phyloP scores from a whole-genome alignment of 495 filamentous ascomycete genomes.

The Penicillium waksmanii region DNA sequence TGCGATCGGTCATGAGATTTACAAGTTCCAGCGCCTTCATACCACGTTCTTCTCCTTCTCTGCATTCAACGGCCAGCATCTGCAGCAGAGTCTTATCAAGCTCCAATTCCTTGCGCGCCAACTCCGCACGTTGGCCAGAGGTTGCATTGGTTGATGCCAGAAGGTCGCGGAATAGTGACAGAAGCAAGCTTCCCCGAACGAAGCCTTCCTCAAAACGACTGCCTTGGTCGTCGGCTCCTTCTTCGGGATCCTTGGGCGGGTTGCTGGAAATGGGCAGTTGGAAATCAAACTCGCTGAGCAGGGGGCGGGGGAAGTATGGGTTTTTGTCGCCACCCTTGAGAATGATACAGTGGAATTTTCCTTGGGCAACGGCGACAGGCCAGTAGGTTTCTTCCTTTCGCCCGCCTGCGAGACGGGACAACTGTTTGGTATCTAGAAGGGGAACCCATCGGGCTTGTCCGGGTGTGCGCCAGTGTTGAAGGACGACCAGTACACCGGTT shows the following conservation, averaged over 20 bases:
- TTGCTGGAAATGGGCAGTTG: conserved; percentile 73
- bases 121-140: conserved; percentile 64
- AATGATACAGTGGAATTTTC: conserved; percentile 98
- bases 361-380: conserved; percentile 89
- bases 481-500: conserved; percentile 80
- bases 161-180: conserved; percentile 72
- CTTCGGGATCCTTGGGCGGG: conserved; percentile 38
- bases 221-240: conserved; percentile 42
- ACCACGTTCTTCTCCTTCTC: conserved; percentile 86
- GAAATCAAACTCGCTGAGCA: conserved; percentile 94
- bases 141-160: conserved; percentile 61
- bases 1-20: conserved; percentile 73
- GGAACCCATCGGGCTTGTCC: conserved; percentile 91
- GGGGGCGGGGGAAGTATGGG: conserved; percentile 91
- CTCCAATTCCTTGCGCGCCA: conserved; percentile 72
- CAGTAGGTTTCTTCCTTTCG: conserved; percentile 90
- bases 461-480: conserved; percentile 86
- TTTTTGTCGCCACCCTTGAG: conserved; percentile 92
- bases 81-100: conserved; percentile 89
- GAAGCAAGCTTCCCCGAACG: conserved; percentile 71
- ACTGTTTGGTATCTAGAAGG: conserved; percentile 80
- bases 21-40: conserved; percentile 94
- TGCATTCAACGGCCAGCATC: conserved; percentile 86
- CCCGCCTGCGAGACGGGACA: conserved; percentile 80
- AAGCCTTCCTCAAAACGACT: conserved; percentile 72